Evolutionary conservation across 2,329 filamentous ascomycete genomes (phyloP).

Genomic region (Aureobasidium lini): DNA sequence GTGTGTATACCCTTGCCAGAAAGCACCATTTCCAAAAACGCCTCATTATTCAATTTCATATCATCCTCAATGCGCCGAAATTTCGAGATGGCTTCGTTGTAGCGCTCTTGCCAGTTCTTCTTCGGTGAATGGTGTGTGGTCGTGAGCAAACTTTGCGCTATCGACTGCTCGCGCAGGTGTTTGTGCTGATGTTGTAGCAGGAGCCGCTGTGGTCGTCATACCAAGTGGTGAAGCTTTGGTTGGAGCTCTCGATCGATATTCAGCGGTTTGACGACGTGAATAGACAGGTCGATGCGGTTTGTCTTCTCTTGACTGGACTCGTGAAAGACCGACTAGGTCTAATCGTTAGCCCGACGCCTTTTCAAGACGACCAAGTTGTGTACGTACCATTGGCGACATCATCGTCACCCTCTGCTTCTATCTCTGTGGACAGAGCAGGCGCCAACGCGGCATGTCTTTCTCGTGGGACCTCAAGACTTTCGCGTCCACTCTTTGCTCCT

Average conservation of each 20-base stretch:
- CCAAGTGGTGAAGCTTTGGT: not conserved
- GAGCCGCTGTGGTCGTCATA: not conserved
- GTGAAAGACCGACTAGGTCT: slow-evolving; percentile 26
- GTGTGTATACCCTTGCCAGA: not conserved
- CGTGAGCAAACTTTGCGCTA: slow-evolving; percentile 20
- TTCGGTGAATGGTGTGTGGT: slow-evolving; percentile 35
- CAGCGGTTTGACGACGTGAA: slow-evolving; percentile 24
- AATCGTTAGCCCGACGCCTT: not conserved
- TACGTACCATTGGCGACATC: slow-evolving; percentile 38
- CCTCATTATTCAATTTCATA: slow-evolving; percentile 6
- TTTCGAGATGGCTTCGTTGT: slow-evolving; percentile 32
- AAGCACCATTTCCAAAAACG: not conserved
- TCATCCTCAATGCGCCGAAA: slow-evolving; percentile 16
- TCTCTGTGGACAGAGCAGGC: slow-evolving; percentile 27
- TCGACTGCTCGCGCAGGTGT: not conserved
- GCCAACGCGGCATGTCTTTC: slow-evolving; percentile 21
- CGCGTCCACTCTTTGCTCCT: slow-evolving; percentile 15
- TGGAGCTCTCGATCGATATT: slow-evolving; percentile 13
- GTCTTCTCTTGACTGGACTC: slow-evolving; percentile 26
- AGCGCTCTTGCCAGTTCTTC: slow-evolving; percentile 39
- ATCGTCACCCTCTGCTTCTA: slow-evolving; percentile 38
- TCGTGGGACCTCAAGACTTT: slow-evolving; percentile 14
- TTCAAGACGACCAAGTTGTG: not conserved
- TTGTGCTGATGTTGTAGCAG: not conserved
- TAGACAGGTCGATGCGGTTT: slow-evolving; percentile 5